Conservation (phyloP, 73 alveolate genomes). For the Tetrahymena elliotti region DNA sequence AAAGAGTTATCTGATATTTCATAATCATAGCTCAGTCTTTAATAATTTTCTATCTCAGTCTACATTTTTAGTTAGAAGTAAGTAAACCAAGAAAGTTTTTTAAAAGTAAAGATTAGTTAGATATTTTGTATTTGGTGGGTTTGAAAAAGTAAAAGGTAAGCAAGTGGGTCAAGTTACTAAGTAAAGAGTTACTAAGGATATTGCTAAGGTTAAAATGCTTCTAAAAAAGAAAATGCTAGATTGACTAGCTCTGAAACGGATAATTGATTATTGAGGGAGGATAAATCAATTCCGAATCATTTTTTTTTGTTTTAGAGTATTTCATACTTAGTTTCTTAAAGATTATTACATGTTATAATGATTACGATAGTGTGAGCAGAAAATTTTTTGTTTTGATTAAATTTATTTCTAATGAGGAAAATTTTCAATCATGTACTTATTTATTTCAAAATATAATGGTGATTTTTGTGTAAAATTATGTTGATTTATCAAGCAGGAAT, state of each 20-base stretch:
- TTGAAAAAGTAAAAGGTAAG: neutral
- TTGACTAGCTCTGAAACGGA: neutral
- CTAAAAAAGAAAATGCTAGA: neutral
- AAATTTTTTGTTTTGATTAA: neutral
- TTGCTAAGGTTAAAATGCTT: neutral
- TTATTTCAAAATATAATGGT: neutral
- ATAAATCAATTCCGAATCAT: neutral
- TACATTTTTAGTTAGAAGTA: neutral
- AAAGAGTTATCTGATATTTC: neutral
- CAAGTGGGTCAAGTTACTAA: neutral
- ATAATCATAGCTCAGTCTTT: neutral
- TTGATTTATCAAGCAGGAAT: neutral
- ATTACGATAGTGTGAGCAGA: neutral
- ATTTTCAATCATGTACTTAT: neutral
- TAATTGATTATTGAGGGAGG: neutral
- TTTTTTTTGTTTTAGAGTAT: neutral
- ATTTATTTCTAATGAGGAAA: neutral
- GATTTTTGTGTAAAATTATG: too few relatives aligned
- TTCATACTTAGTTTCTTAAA: neutral
- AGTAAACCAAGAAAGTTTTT: too few relatives aligned
- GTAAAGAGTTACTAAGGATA: neutral
- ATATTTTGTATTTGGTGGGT: neutral
- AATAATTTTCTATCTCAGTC: neutral
- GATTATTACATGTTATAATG: neutral
- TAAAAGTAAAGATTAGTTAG: neutral